These are phyloP conservation scores for Hypoxylon crocopeplum DNA, from an alignment of 495 filamentous ascomycete species.

Conservation along the genomic window DNA sequence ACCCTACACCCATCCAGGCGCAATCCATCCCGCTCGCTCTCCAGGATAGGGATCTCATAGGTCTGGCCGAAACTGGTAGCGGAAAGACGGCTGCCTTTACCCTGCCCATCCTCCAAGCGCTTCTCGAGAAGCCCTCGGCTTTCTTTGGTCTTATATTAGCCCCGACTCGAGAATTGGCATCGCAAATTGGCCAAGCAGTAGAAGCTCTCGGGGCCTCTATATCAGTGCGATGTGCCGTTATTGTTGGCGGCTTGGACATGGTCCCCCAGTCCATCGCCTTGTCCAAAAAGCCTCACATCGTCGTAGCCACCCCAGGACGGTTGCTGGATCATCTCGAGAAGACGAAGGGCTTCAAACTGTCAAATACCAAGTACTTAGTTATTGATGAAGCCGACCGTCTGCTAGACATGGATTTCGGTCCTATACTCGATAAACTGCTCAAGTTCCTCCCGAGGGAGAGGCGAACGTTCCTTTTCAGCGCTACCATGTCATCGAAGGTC, in stretches of 20 bases:
- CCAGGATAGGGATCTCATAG: constrained; percentile 84
- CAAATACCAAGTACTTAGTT: constrained; percentile 80
- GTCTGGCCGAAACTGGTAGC: constrained; percentile 90
- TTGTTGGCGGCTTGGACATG: constrained; percentile 96
- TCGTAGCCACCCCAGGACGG: constrained; percentile 89
- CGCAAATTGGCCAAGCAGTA: constrained; percentile 84
- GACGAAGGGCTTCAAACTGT: constrained; percentile 91
- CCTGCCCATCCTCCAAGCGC: constrained; percentile 83
- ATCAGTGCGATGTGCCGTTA: constrained; percentile 74
- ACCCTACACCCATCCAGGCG: constrained; percentile 80
- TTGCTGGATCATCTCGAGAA: constrained; percentile 94
- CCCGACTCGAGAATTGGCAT: constrained; percentile 90
- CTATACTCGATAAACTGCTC: constrained; percentile 89
- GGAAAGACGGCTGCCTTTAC: constrained; percentile 94
- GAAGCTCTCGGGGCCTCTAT: constrained; percentile 86
- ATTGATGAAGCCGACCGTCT: constrained; percentile 96
- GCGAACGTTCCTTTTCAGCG: constrained; percentile 88
- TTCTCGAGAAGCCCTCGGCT: constrained; percentile 82
- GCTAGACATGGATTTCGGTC: constrained; percentile 93
- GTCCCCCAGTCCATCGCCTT: constrained; percentile 86
- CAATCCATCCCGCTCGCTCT: constrained; percentile 83
- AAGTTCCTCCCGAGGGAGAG: constrained; percentile 85
- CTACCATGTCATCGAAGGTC: constrained; percentile 91
- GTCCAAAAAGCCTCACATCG: constrained; percentile 88
- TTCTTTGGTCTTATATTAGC: constrained; percentile 84